Conservation (phyloP, 768 basidiomycete species). For the Termitomyces sp. region DNA sequence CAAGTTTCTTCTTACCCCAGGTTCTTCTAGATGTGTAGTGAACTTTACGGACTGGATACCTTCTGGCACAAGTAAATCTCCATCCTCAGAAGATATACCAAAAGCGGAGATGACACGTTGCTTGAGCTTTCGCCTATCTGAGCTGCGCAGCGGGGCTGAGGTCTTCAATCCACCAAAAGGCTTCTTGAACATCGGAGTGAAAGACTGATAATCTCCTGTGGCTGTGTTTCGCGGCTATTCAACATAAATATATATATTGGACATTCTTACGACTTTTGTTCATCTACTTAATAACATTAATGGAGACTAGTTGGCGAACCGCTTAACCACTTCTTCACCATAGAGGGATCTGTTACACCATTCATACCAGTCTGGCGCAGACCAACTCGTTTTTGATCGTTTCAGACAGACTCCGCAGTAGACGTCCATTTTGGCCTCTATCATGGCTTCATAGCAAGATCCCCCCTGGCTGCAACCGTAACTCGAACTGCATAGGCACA, state of each 20-base stretch:
- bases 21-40: constrained; percentile 55
- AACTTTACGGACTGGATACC: constrained; percentile 67
- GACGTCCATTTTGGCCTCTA: neutral
- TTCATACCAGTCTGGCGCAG: constrained; percentile 21
- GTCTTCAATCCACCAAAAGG: constrained; percentile 64
- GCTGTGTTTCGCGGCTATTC: too few relatives aligned
- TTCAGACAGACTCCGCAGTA: neutral
- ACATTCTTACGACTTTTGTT: too few relatives aligned
- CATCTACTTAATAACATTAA: too few relatives aligned
- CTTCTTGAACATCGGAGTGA: constrained; percentile 69
- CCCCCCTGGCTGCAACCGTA: constrained; percentile 7
- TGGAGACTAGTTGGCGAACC: too few relatives aligned
- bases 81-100: constrained; percentile 46
- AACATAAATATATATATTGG: too few relatives aligned
- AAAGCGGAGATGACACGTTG: constrained; percentile 49
- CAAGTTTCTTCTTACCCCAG: constrained; percentile 39
- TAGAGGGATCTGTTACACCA: constrained; percentile 26
- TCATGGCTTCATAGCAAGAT: neutral
- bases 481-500: neutral
- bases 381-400: constrained; percentile 1
- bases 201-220: constrained; percentile 6
- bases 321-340: constrained; percentile 21
- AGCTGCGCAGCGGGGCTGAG: constrained; percentile 67
- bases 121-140: constrained; percentile 67
- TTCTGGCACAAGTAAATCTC: constrained; percentile 68